Conservation (phyloP, 495 filamentous ascomycete genomes). For the Podospora pseudoanserina region DNA sequence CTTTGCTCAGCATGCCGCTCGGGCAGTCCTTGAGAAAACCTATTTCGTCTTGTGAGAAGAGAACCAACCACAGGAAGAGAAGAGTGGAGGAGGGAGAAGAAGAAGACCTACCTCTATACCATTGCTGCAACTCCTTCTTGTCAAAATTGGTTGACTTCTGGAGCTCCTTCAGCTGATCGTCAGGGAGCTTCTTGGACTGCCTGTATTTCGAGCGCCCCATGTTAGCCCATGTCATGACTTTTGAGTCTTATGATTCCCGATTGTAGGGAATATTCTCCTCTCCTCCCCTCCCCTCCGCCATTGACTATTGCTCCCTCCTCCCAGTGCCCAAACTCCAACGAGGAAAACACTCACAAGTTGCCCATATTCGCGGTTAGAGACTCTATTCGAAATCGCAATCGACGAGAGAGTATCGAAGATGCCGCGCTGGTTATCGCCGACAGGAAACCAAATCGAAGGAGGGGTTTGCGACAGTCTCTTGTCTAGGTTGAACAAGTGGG, state of each 20-base stretch:
- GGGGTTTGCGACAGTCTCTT: slow-evolving; percentile 3
- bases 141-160: slow-evolving; percentile 97
- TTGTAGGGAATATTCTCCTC: background rate
- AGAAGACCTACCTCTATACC: slow-evolving; percentile 82
- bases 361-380: slow-evolving; percentile 9
- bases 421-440: background rate
- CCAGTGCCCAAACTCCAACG: background rate
- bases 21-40: slow-evolving; percentile 98
- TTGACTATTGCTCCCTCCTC: background rate
- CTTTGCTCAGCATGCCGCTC: slow-evolving; percentile 90
- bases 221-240: background rate
- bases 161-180: slow-evolving; percentile 89
- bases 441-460: background rate
- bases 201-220: slow-evolving; percentile 37
- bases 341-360: slow-evolving; percentile 19
- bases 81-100: background rate
- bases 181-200: slow-evolving; percentile 95
- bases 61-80: background rate
- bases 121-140: slow-evolving; percentile 99
- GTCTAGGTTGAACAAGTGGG: background rate
- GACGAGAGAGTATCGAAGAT: background rate
- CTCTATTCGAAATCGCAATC: background rate
- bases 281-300: background rate
- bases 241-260: background rate
- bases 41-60: slow-evolving; percentile 32